Conservation (phyloP, 129 eudicot genomes). For the Escallonia herrerae region DNA sequence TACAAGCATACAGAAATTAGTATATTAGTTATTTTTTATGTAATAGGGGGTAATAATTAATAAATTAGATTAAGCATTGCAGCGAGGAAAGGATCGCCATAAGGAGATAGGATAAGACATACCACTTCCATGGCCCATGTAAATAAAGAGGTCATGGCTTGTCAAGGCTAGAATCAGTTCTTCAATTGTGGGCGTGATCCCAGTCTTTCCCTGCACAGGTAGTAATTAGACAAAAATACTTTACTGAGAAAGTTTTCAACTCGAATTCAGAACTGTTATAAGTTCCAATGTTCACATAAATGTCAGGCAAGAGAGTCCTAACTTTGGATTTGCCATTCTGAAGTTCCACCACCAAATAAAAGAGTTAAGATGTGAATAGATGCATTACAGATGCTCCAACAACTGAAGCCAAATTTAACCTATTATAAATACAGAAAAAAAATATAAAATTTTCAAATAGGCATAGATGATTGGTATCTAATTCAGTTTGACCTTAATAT, state of each 20-base stretch:
- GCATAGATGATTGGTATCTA: no score
- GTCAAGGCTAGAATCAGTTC: constrained; percentile 60
- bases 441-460: no score
- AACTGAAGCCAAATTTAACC: no score
- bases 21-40: not conserved
- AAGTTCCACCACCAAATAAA: no score
- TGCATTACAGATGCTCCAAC: no score
- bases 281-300: no score
- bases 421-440: no score
- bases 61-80: not conserved
- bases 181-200: constrained; percentile 55
- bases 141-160: constrained; percentile 79
- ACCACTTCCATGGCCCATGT: constrained; percentile 99
- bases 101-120: constrained; percentile 16
- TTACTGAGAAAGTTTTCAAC: no score
- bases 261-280: no score
- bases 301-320: no score
- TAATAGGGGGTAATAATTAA: not conserved
- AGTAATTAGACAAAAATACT: not conserved
- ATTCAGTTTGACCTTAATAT: not conserved
- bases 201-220: constrained; percentile 66
- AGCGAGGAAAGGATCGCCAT: not conserved
- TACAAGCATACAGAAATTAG: not conserved
- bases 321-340: no score
- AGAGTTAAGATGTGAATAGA: no score